phyloP scores from a whole-genome alignment of 1,284 basidiomycete genomes.

The Kalmanozyma brasiliensis region DNA sequence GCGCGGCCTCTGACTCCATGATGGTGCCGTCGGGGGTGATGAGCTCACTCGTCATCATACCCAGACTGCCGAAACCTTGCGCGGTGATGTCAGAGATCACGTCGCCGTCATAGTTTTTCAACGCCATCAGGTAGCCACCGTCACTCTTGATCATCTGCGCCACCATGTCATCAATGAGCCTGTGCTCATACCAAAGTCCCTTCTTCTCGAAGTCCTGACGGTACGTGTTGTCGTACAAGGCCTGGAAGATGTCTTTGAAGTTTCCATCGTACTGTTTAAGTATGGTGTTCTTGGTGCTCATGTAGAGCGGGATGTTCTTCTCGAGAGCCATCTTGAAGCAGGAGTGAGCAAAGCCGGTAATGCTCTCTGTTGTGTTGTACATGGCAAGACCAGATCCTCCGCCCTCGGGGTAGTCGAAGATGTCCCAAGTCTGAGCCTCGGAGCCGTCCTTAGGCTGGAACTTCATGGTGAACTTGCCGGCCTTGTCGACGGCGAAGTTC shows the following conservation, averaged over 20 bases:
- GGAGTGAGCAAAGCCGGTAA: slow-evolving; percentile 92
- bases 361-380: slow-evolving; percentile 74
- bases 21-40: slow-evolving; percentile 93
- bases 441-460: slow-evolving; percentile 59
- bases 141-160: slow-evolving; percentile 95
- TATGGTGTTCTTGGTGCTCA: slow-evolving; percentile 68
- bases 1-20: slow-evolving; percentile 76
- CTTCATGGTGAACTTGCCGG: slow-evolving; percentile 64
- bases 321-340: slow-evolving; percentile 98
- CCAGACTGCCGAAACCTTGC: slow-evolving; percentile 86
- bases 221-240: slow-evolving; percentile 87
- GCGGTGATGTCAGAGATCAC: slow-evolving; percentile 59
- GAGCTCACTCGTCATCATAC: slow-evolving; percentile 98
- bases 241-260: slow-evolving; percentile 99
- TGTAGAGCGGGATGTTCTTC: slow-evolving; percentile 86
- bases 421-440: slow-evolving; percentile 51
- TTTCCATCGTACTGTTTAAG: slow-evolving; percentile 77
- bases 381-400: slow-evolving; percentile 70
- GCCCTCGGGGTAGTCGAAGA: slow-evolving; percentile 62
- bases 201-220: slow-evolving; percentile 81
- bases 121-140: slow-evolving; percentile 95
- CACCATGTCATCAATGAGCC: slow-evolving; percentile 76
- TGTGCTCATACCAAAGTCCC: slow-evolving; percentile 96
- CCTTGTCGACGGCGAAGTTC: slow-evolving; percentile 63
- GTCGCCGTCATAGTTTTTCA: slow-evolving; percentile 65